Base-by-base conservation (phyloP, 306 rosid genomes). In the Vicia sativa region DNA sequence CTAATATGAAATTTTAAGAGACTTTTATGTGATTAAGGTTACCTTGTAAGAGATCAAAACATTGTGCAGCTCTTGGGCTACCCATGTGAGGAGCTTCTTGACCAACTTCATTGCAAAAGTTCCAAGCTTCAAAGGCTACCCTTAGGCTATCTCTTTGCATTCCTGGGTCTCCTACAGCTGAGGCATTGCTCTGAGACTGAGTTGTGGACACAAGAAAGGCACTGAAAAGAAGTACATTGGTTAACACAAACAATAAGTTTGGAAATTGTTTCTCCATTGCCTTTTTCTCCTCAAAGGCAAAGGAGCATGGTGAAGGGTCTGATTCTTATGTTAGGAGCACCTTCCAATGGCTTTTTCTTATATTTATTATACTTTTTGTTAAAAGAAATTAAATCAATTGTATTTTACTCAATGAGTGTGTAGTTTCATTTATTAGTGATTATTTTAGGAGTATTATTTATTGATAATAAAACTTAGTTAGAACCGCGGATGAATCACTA, bases 101-200 rank as follows among this genome's bases (percentile, higher is more conserved):
- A 3, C 87, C 96, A 74, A 88, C 97, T 77, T 91, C 96, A 77
- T 91, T 88, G 86, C 97, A 91, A 57, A 91, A 91, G 77, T 86
- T 91, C 97, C 97, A 86, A 81, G 87, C 92, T 75, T 91, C 97
- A 74, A 91, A 86, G 44, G 84, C 97, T 41, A 91, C 92, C 52
- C 95, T 86, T n/a, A 88, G 76, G 12, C 57, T 83, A 81, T 91
- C 90, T 63, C 89, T 88, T 64, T 60, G 68, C 96, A 91, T 91
- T 84, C 93, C 96, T 3, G 96, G 91, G 68, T 91, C 97, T 67
- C 96, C 97, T 41, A 88, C 87, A 0, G 87, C 89, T 4, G 96
- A 85, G 49, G 50, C 55, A 59, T 74, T 69, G 42, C 58, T 65
- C 11, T 77, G 26, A 15, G 37, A 78, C 7, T 45, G 10, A 49